These are phyloP conservation scores for Daldinia vernicosa DNA, from an alignment of 495 filamentous ascomycete species.

Conservation along the genomic window DNA sequence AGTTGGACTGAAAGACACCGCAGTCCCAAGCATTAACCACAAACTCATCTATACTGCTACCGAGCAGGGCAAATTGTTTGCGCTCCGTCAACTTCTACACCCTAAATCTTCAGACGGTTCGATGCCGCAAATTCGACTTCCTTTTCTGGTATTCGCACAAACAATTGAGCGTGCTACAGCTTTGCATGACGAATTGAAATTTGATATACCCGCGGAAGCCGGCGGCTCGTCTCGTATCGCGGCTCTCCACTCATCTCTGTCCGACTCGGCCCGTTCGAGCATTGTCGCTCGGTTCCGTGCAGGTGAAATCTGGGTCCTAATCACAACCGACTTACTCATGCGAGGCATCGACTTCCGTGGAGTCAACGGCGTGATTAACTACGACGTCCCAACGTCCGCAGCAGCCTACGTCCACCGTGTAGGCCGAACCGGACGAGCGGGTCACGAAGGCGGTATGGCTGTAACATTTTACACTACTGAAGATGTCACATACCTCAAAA, in stretches of 20 bases:
- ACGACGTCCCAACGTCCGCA: slow-evolving; percentile 89
- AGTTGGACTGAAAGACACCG: slow-evolving; percentile 93
- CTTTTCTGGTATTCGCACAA: slow-evolving; percentile 94
- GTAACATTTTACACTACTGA: slow-evolving; percentile 96
- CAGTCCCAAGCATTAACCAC: slow-evolving; percentile 90
- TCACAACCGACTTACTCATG: slow-evolving; percentile 92
- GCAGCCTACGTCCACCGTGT: slow-evolving; percentile 94
- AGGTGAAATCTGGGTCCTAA: slow-evolving; percentile 94
- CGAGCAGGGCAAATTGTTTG: slow-evolving; percentile 92
- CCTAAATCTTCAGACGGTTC: slow-evolving; percentile 66
- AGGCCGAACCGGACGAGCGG: slow-evolving; percentile 88
- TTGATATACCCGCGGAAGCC: slow-evolving; percentile 90
- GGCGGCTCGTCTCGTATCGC: slow-evolving; percentile 88
- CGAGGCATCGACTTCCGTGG: slow-evolving; percentile 93
- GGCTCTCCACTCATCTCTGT: slow-evolving; percentile 86
- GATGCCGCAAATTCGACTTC: slow-evolving; percentile 74
- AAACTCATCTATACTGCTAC: slow-evolving; percentile 89
- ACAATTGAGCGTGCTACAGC: slow-evolving; percentile 89
- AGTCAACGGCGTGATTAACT: slow-evolving; percentile 94
- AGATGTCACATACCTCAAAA: slow-evolving; percentile 89
- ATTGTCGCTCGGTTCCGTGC: slow-evolving; percentile 91
- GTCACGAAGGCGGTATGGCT: slow-evolving; percentile 86
- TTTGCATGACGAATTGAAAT: slow-evolving; percentile 87
- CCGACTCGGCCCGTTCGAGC: slow-evolving; percentile 73
- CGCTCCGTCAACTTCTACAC: slow-evolving; percentile 89